Base-by-base conservation (phyloP, 1,284 basidiomycete genomes). In the Apiotrichum siamense region DNA sequence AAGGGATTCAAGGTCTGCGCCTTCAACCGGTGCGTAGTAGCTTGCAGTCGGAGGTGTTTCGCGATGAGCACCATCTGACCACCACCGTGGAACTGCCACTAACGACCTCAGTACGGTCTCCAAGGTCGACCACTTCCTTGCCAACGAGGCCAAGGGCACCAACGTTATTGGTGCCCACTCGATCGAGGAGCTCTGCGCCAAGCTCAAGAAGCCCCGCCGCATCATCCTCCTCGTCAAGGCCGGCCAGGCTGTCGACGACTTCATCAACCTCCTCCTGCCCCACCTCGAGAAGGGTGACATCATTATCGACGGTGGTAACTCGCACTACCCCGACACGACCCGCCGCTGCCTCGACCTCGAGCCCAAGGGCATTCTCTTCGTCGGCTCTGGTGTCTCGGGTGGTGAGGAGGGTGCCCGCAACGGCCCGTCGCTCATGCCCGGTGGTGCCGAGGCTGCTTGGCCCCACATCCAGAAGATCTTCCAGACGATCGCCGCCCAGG, bases 251-350 rank as follows among this genome's bases (percentile, higher is more conserved):
- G 80, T 81, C 57, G 80, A 81, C 72, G 74, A 77, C 67, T 81
- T 81, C 66, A 81, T 81, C 61, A 66, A 70, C 45, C 78, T 78
- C 69, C 77, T 81, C 63, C 69, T 76, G 54, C 79, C 80, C 44
- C 70, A 76, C 75, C 76, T 81, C 61, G 80, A 81, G 73, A 77
- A 81, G 77, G 80, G 80, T 54, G 80, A 97, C 77, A 97, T 99
- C 79, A 83, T 99, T 80, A 97, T 98, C 67, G 96, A 98, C 76
- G 96, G 96, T 69, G 94, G 96, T 70, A 99, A 99, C 81, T 97
- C 93, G 51, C 92, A 98, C 79, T 99, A 89, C 80, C 94, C 96
- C 59, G 96, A 99, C 77, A 88, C 91, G 48, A 94, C 93, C 77
- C 90, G 96, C 68, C 90, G 96, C 70, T 82, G 84, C 72, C 78